Base-by-base conservation (phyloP, 306 rosid genomes). In the Pyrus communis region DNA sequence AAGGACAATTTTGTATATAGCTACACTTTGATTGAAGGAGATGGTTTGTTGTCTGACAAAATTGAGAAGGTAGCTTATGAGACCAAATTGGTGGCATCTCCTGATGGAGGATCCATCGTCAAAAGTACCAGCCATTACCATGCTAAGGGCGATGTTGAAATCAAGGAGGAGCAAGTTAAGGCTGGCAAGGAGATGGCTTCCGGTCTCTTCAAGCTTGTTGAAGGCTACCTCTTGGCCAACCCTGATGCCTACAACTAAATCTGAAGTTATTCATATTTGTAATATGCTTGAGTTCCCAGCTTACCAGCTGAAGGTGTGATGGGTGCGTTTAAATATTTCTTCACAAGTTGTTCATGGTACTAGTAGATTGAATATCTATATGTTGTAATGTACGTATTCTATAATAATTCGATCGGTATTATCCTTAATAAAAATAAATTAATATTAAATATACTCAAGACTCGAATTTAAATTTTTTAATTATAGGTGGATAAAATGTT, bases 1-100 rank as follows among this genome's bases (percentile, higher is more conserved):
- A 45, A 70, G 7, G 82, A 43, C 2, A 87, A 87, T 19, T 74
- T 69, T 9, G 40, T 23, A 7, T 85, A 77, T 79, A 78, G 52
- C 22, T 82, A 81, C 75, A 83, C 78, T 21, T 21, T 87, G 55
- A 59, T 83, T 10, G 91, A 85, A 76, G 91, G 91, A 0, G 87
- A 77, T 58, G 77, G 60, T 2, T 40, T 40, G 3, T 15, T 89
- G 33, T 6, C 75, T 0, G 91, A 82, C 57, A n/a, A 17, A n/a
- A 30, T 85, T 3, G 91, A 89, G 78, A 79, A 84, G 40, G 75
- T 89, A 3, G 25, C 15, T 0, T 77, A 77, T 22, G 88, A 87
- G 68, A 79, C 67, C 74, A 84, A 85, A 21, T 4, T 89, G 5
- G 71, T 72, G 75, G 69, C 75, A 11, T 46, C 72, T 4, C 40